phyloP scores from a whole-genome alignment of 257 asterid genomes.

The Primulina tabacum region DNA sequence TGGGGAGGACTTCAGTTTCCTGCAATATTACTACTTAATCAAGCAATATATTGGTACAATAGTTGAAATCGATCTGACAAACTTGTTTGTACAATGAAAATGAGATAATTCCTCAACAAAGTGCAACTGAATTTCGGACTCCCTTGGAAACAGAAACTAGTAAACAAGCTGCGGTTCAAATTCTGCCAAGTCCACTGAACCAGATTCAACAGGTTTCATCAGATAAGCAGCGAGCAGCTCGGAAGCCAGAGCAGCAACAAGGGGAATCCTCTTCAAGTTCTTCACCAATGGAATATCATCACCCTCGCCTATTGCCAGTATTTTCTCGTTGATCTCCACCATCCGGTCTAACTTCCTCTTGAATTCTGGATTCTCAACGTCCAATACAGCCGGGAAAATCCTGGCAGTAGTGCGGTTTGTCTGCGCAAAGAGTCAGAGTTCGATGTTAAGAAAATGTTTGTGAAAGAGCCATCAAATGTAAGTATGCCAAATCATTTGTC shows the following conservation, averaged over 20 bases:
- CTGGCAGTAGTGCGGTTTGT: constrained; percentile 92
- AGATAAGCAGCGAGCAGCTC: constrained; percentile 84
- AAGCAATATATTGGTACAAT: too few species aligned
- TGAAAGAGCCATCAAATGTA: neutral
- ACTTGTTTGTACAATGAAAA: neutral
- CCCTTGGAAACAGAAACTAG: constrained; percentile 24
- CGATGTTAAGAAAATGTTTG: neutral
- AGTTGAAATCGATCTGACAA: too few species aligned
- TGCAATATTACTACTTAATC: too few species aligned
- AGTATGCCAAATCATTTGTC: neutral
- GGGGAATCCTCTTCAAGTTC: constrained; percentile 88
- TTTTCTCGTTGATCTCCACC: constrained; percentile 71
- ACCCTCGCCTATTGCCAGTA: constrained; percentile 65
- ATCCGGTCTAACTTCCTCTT: constrained; percentile 89
- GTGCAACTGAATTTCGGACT: neutral
- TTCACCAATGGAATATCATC: constrained; percentile 71
- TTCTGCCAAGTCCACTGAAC: constrained; percentile 89
- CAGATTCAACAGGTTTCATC: constrained; percentile 96
- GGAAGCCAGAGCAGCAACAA: constrained; percentile 73
- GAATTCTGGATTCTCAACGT: constrained; percentile 93
- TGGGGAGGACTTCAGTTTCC: too few species aligned
- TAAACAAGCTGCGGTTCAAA: constrained; percentile 78
- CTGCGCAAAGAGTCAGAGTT: constrained; percentile 32
- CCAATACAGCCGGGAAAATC: constrained; percentile 91
- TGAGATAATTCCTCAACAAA: neutral